Conservation (phyloP, 371 early-diverging fungal genomes). For the Chytridium lagenaria region DNA sequence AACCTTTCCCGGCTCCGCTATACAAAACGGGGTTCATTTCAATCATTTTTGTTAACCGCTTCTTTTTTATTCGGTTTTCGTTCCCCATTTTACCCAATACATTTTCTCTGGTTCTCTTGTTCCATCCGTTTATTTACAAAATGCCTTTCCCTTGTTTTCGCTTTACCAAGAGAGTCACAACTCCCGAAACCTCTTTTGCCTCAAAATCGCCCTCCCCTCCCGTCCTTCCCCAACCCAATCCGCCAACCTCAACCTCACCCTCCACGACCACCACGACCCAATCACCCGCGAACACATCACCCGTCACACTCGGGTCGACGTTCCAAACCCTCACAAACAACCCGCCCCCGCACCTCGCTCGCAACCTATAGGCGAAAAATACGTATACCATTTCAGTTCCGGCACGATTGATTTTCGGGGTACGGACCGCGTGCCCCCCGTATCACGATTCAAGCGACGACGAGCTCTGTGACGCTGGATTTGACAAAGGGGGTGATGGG, state of each 20-base stretch:
- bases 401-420: background rate
- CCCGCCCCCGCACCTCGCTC: background rate
- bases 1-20: no score
- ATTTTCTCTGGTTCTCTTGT: no score
- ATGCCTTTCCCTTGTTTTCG: no score
- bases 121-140: no score
- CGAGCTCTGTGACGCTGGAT: background rate
- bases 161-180: conserved; percentile 7
- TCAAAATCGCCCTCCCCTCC: background rate
- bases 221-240: background rate
- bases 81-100: no score
- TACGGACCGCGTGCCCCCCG: background rate
- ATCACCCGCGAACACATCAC: background rate
- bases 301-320: background rate
- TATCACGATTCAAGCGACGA: background rate
- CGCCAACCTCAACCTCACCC: background rate
- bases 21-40: no score
- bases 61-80: no score
- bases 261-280: background rate
- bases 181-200: conserved; percentile 5
- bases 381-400: background rate
- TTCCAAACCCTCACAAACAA: background rate
- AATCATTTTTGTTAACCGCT: background rate
- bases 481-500: background rate
- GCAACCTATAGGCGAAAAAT: background rate